Evolutionary conservation across 1,284 basidiomycete genomes (phyloP).

Genomic region (Polyporus tsugae): DNA sequence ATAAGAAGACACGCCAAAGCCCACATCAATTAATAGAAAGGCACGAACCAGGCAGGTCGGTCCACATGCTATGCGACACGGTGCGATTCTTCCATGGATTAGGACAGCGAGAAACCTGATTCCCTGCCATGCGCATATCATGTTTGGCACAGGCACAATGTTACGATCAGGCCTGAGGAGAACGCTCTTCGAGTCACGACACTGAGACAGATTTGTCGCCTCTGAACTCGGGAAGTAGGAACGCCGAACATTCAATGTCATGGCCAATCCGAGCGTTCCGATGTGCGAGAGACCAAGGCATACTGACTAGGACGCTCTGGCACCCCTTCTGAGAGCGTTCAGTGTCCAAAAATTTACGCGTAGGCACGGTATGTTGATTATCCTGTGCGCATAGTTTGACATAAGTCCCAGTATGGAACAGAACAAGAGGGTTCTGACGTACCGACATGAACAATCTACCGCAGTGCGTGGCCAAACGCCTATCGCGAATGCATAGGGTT

Average conservation of each 20-base stretch:
- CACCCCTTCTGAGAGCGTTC: background rate
- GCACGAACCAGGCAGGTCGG: too few relatives aligned
- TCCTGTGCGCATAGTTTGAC: conserved; percentile 2
- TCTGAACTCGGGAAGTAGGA: background rate
- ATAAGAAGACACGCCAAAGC: too few relatives aligned
- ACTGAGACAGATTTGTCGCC: background rate
- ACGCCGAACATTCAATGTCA: background rate
- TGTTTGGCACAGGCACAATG: too few relatives aligned
- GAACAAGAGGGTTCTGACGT: background rate
- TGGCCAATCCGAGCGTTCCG: background rate
- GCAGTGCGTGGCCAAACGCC: background rate
- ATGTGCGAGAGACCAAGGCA: background rate
- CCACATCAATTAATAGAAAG: too few relatives aligned
- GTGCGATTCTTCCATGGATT: background rate
- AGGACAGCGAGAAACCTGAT: background rate
- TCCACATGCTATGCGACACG: too few relatives aligned
- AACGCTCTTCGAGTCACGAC: background rate
- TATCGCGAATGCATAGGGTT: background rate
- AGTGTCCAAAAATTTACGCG: background rate
- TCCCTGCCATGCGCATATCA: too few relatives aligned
- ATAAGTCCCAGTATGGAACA: background rate
- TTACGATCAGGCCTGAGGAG: background rate
- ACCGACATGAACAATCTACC: background rate
- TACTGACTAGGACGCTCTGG: background rate
- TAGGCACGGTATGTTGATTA: background rate